A percentile compares a stretch with the other conserved stretches of the same genome.
These are phyloP conservation scores for Parafenestella ontariensis DNA, from an alignment of 2,329 filamentous ascomycete genomes.

Conservation along the genomic window DNA sequence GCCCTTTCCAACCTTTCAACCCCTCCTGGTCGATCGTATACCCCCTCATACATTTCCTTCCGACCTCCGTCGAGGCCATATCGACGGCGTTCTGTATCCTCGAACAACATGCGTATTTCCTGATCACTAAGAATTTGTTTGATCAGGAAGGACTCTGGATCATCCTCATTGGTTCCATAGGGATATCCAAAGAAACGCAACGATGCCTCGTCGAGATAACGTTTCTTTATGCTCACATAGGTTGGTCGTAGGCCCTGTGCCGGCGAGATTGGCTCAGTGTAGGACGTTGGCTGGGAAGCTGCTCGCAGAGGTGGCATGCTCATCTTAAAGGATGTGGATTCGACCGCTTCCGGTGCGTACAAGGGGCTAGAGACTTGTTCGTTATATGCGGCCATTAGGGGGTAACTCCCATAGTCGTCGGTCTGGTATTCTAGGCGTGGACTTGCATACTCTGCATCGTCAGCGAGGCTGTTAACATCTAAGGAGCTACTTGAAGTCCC, in stretches of 20 bases:
- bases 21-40: too few relatives aligned
- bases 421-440: constrained; percentile 13
- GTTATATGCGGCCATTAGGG: background rate
- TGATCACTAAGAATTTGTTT: background rate
- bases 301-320: background rate
- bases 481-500: constrained; percentile 14
- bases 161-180: background rate
- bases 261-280: background rate
- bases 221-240: background rate
- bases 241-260: background rate
- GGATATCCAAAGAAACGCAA: background rate
- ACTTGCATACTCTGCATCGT: constrained; percentile 33
- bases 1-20: background rate
- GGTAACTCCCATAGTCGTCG: background rate
- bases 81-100: background rate
- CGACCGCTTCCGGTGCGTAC: background rate
- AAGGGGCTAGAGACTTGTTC: background rate
- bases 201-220: background rate
- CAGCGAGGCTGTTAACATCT: constrained; percentile 10
- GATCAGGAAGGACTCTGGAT: background rate
- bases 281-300: background rate
- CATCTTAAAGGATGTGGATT: background rate
- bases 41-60: too few relatives aligned
- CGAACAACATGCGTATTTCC: background rate
- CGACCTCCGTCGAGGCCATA: background rate